Evolutionary conservation across 805 yeast species (phyloP).

Genomic region (Yamadazyma tumulicola): DNA sequence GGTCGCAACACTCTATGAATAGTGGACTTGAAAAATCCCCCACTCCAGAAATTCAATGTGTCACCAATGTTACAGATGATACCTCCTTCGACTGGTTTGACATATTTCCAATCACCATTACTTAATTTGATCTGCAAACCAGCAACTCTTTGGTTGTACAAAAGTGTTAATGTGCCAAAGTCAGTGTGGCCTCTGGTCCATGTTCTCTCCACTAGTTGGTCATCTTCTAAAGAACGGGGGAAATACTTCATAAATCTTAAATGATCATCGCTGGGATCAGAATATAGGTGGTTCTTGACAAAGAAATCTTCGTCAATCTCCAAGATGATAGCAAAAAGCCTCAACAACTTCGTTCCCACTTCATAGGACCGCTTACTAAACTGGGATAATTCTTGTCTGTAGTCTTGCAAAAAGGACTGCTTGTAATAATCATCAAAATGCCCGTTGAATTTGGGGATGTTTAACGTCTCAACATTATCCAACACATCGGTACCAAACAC

Average conservation of each 20-base stretch:
- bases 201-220: slow-evolving; percentile 24
- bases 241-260: slow-evolving; percentile 32
- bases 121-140: slow-evolving; percentile 29
- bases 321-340: slow-evolving; percentile 30
- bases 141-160: slow-evolving; percentile 33
- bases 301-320: slow-evolving; percentile 30
- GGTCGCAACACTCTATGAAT: slow-evolving; percentile 34
- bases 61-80: slow-evolving; percentile 35
- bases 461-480: slow-evolving; percentile 29
- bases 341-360: slow-evolving; percentile 15
- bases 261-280: slow-evolving; percentile 33
- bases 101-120: slow-evolving; percentile 32
- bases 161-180: slow-evolving; percentile 32
- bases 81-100: slow-evolving; percentile 28
- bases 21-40: slow-evolving; percentile 33
- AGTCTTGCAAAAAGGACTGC: slow-evolving; percentile 16
- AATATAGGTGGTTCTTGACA: slow-evolving; percentile 27
- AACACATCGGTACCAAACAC: slow-evolving; percentile 26
- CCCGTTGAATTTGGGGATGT: slow-evolving; percentile 28
- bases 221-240: slow-evolving; percentile 25
- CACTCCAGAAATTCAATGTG: slow-evolving; percentile 32
- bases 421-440: slow-evolving; percentile 17
- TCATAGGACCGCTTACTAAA: slow-evolving; percentile 20
- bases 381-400: slow-evolving; percentile 17
- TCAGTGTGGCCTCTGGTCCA: slow-evolving; percentile 38